Evolutionary conservation across 345 rosid genomes (phyloP).

Genomic region (Microthlaspi erraticum): DNA sequence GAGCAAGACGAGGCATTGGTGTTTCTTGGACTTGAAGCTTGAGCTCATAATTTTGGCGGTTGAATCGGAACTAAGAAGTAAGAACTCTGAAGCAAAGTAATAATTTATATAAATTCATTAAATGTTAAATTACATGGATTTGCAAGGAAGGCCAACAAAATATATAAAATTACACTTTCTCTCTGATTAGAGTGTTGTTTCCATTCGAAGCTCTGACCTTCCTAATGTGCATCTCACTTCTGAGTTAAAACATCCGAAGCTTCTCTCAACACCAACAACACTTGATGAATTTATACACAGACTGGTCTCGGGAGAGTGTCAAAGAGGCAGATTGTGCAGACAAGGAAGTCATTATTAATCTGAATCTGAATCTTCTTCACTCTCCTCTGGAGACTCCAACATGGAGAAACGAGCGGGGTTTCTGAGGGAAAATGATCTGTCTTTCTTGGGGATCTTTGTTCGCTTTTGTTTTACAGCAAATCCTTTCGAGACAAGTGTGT

Average conservation of each 20-base stretch:
- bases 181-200: slow-evolving; percentile 1
- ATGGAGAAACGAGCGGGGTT: slow-evolving; percentile 54
- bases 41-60: slow-evolving; percentile 35
- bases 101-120: no score
- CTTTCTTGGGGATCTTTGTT: slow-evolving; percentile 49
- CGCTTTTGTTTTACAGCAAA: slow-evolving; percentile 59
- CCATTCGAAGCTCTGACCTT: slow-evolving; percentile 50
- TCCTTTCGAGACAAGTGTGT: slow-evolving; percentile 64
- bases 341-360: slow-evolving; percentile 21
- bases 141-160: slow-evolving; percentile 2
- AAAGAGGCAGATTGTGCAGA: slow-evolving; percentile 29
- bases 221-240: slow-evolving; percentile 53
- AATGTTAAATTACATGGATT: slow-evolving; percentile 14
- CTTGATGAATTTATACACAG: slow-evolving; percentile 38
- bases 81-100: neutral
- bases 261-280: slow-evolving; percentile 22
- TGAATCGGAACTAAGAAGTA: slow-evolving; percentile 36
- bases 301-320: slow-evolving; percentile 63
- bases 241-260: slow-evolving; percentile 43
- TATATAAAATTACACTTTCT: neutral
- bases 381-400: slow-evolving; percentile 52
- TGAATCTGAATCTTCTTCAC: slow-evolving; percentile 50
- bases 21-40: slow-evolving; percentile 51
- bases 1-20: slow-evolving; percentile 56
- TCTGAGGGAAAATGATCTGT: slow-evolving; percentile 47